Evolutionary conservation across 108 stramenopile species (phyloP).

Genomic region (Cyclotella atomus): DNA sequence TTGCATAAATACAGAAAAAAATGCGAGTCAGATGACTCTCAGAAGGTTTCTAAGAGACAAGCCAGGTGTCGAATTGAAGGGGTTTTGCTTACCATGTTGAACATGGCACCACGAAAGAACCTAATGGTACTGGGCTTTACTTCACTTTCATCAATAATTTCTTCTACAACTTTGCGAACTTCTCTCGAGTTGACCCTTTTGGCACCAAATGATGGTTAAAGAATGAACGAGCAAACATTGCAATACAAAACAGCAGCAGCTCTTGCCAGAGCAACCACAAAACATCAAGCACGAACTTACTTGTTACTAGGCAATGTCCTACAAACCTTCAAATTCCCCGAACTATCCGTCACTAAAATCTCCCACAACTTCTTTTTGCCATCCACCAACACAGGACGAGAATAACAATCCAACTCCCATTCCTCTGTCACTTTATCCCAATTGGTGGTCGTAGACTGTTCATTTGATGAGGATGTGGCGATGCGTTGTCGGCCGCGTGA

Average conservation of each 20-base stretch:
- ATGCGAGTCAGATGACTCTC: too few relatives aligned
- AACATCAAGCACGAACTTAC: constrained; percentile 23
- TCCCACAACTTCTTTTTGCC: constrained; percentile 97
- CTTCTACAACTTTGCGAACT: constrained; percentile 84
- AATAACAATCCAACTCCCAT: constrained; percentile 94
- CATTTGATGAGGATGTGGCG: neutral
- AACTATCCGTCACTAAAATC: constrained; percentile 89
- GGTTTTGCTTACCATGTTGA: constrained; percentile 89
- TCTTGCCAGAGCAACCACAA: neutral
- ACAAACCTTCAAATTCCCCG: constrained; percentile 74
- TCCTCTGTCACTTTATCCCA: constrained; percentile 56
- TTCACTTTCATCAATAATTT: constrained; percentile 81
- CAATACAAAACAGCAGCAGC: neutral
- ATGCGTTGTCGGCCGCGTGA: too few relatives aligned
- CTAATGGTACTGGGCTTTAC: constrained; percentile 81
- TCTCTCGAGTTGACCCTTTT: constrained; percentile 90
- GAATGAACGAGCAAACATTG: too few relatives aligned
- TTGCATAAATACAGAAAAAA: neutral
- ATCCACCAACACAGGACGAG: constrained; percentile 83
- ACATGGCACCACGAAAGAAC: constrained; percentile 97
- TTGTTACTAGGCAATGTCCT: constrained; percentile 76
- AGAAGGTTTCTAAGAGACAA: too few relatives aligned
- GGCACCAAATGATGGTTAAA: neutral
- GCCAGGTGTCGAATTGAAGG: too few relatives aligned
- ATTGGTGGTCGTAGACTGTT: constrained; percentile 2